Conservation (phyloP, 2,329 filamentous ascomycete genomes). For the Phoma sp. region DNA sequence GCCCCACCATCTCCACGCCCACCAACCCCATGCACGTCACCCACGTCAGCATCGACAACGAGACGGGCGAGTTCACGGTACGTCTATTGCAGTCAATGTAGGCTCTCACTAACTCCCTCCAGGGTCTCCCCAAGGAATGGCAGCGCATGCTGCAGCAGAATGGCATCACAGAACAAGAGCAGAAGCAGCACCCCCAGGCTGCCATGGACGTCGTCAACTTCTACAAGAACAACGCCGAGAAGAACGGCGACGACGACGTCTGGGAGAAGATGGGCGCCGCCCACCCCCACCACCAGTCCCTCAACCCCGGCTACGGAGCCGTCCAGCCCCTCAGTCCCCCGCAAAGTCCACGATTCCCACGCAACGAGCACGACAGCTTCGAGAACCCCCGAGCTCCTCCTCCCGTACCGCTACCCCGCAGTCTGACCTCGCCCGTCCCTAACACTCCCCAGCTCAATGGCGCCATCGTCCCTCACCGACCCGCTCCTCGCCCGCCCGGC, state of each 20-base stretch:
- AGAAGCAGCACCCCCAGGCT: conserved; percentile 92
- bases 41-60: conserved; percentile 95
- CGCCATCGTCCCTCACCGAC: conserved; percentile 76
- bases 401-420: conserved; percentile 69
- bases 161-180: conserved; percentile 94
- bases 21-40: conserved; percentile 98
- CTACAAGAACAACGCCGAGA: conserved; percentile 92
- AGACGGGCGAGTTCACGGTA: conserved; percentile 95
- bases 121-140: conserved; percentile 98
- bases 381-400: conserved; percentile 95
- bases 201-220: conserved; percentile 96
- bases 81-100: conserved; percentile 17
- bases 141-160: conserved; percentile 93
- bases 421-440: conserved; percentile 49
- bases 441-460: conserved; percentile 52
- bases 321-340: conserved; percentile 72
- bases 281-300: conserved; percentile 60
- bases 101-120: conserved; percentile 28
- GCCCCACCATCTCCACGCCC: conserved; percentile 93
- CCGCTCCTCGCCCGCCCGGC: conserved; percentile 84
- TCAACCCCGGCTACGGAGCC: conserved; percentile 46
- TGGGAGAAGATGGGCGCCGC: conserved; percentile 97
- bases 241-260: conserved; percentile 80
- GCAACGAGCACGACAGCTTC: conserved; percentile 91
- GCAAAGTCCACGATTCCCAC: conserved; percentile 83